Conservation (phyloP, 2,329 filamentous ascomycete species). For the Aspergillus ustus region DNA sequence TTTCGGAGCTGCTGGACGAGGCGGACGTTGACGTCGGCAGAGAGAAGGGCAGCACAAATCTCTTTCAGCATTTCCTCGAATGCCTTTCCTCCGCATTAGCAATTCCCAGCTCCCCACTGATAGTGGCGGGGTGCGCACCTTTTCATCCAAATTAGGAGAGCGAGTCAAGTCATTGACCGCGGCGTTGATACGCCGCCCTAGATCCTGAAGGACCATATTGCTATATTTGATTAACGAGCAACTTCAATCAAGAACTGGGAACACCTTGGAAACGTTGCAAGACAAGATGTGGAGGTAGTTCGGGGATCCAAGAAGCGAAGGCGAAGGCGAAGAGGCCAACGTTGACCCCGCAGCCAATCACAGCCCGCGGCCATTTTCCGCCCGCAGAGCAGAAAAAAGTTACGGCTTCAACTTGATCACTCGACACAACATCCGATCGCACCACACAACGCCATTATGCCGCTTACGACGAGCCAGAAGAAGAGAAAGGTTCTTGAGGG, state of each 20-base stretch:
- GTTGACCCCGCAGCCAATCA: constrained; percentile 35
- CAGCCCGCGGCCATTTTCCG: constrained; percentile 32
- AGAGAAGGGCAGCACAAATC: constrained; percentile 91
- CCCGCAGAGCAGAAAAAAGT: constrained; percentile 33
- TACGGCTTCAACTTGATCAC: constrained; percentile 12
- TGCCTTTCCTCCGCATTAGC: constrained; percentile 58
- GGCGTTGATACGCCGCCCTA: constrained; percentile 97
- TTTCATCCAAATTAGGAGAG: constrained; percentile 93
- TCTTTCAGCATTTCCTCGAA: constrained; percentile 99
- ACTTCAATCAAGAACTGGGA: background rate
- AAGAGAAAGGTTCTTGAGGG: constrained; percentile 66
- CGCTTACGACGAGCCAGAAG: constrained; percentile 44
- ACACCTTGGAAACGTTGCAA: background rate
- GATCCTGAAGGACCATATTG: constrained; percentile 95
- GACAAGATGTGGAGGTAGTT: constrained; percentile 8
- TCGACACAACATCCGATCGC: background rate
- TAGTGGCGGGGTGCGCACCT: constrained; percentile 58
- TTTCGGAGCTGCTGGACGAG: constrained; percentile 90
- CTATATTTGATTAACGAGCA: background rate
- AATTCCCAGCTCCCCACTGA: constrained; percentile 8
- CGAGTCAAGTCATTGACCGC: constrained; percentile 92
- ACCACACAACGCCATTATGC: constrained; percentile 37
- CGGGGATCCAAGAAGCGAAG: constrained; percentile 28
- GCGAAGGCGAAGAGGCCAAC: constrained; percentile 24
- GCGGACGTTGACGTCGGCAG: constrained; percentile 96